Conservation (phyloP, 176 grass and related monocot species). For the Poa pratensis region DNA sequence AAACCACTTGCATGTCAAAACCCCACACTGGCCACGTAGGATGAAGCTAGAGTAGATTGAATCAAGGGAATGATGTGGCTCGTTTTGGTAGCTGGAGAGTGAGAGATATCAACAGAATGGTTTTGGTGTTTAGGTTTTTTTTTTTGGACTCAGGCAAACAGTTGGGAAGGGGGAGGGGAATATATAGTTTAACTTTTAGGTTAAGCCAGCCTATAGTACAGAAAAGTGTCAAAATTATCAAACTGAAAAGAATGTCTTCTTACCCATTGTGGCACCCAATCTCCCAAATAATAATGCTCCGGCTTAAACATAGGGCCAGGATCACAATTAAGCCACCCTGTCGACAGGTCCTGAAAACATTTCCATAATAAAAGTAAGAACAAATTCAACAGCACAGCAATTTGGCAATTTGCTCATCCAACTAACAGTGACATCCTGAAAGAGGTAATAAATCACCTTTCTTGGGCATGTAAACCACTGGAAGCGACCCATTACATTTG, state of each 20-base stretch:
- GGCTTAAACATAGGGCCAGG: slow-evolving; percentile 91
- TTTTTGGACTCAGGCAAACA: not conserved
- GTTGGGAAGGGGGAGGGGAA: not conserved
- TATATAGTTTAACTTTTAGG: not conserved
- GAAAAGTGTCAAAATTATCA: slow-evolving; percentile 22
- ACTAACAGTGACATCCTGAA: slow-evolving; percentile 26
- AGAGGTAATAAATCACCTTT: slow-evolving; percentile 58
- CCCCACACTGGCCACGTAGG: not conserved
- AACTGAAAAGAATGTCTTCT: slow-evolving; percentile 35
- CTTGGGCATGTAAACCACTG: slow-evolving; percentile 93
- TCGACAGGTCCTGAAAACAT: slow-evolving; percentile 81
- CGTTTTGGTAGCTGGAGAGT: not conserved
- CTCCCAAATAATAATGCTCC: slow-evolving; percentile 60
- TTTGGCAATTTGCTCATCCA: not conserved
- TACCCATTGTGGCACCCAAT: slow-evolving; percentile 75
- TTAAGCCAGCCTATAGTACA: slow-evolving; percentile 10
- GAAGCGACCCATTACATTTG: slow-evolving; percentile 83
- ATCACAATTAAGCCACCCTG: slow-evolving; percentile 94
- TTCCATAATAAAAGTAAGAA: slow-evolving; percentile 29
- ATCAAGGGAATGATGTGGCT: not conserved
- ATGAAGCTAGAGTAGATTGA: not conserved
- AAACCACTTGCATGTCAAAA: slow-evolving; percentile 8
- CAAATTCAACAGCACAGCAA: slow-evolving; percentile 16
- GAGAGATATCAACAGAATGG: not conserved
- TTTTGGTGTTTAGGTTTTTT: not conserved